Base-by-base conservation (phyloP, 305 asterid species). In the Withania somnifera region DNA sequence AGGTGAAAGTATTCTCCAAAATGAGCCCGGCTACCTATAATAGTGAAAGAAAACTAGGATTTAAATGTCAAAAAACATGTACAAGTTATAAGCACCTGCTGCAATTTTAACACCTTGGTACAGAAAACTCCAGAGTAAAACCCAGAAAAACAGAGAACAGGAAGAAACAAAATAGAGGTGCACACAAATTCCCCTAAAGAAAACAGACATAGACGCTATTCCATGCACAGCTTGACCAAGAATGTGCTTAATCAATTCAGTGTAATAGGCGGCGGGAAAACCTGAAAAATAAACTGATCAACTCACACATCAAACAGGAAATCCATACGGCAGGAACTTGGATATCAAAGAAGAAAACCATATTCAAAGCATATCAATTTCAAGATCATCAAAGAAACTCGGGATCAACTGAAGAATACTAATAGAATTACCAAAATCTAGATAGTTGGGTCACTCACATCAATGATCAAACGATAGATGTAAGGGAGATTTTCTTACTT, bases 1-100 rank as follows among this genome's bases (percentile, higher is more conserved):
- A 96, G 66, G 99, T 96, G 87, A 94, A 94, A 85, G 99, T 96
- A 79, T 94, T 96, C 88, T 96, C 98, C 87, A 96, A 87, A 88
- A 96, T 88, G 34, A 96, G 80, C 60, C 91, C 97, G 82, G 97
- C 91, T 30, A 94, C 98, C 99, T 96, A 87, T 82, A 83, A 83
- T 82, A 82, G 42, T 45, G 28, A 51, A 47, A 71, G 15, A 73
- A 53, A 26, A 73, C 40, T 45, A 47, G 60, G 79, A 26, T 28
- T 26, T 73, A 32, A 47, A 47, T 73, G 58, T 26, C 32, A 51
- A 83, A 51, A 26, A 38, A 56, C 34, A 52, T 50, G 79, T 50
- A 78, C 50, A n/a, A 57, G 63, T 73, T 26, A 36, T 42, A n/a
- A 28, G 38, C 19, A 73, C 79, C 38, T 26, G 45, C 58, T 24